Base-by-base conservation (phyloP, 169 alveolate genomes). In the Plasmodium inui region DNA sequence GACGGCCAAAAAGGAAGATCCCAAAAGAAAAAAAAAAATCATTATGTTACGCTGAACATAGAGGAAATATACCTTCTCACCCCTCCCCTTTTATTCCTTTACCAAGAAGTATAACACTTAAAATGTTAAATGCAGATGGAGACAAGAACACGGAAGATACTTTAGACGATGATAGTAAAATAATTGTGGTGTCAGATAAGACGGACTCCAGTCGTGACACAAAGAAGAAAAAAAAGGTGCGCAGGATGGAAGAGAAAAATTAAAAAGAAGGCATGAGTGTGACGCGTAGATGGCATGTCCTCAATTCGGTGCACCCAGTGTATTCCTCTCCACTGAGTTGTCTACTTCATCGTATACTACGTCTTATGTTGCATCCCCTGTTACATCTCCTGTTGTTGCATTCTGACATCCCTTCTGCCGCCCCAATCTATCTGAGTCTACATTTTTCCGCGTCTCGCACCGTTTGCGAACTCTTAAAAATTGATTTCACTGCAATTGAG, bases 81-180 rank as follows among this genome's bases (percentile, higher is more conserved):
- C 39, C 44, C 80, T 34, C 78, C 70, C 82, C 50, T 46, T 61
- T 55, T 86, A 57, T 71, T 28, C n/a, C 32, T 22, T 41, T 37
- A 37, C 28, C 67, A 37, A 84, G 57, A n/a, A 61, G 9, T 41
- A 39, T 72, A 50, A 50, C 61, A 44, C 41, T 44, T 84, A 84
- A 71, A 73, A 84, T 84, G 92, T 26, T 44, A 22, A 84, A 84
- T 39, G 17, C 37, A 84, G 72, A 84, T 72, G 92, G 78, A 32
- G 82, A 86, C 5, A 32, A 86, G 6, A 26, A 4, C 7, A 46
- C 37, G 30, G 39, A 71, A 34, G 67, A 55, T 34, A 61, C 30
- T 19, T 30, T 79, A 37, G 89, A 50, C 46, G 55, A 86, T 22
- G 93, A 86, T 72, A 84, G 92, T 71, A 84, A 84, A 72, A 73